These are phyloP conservation scores for Amyloporia xantha DNA, from an alignment of 768 basidiomycete genomes.

Conservation along the genomic window DNA sequence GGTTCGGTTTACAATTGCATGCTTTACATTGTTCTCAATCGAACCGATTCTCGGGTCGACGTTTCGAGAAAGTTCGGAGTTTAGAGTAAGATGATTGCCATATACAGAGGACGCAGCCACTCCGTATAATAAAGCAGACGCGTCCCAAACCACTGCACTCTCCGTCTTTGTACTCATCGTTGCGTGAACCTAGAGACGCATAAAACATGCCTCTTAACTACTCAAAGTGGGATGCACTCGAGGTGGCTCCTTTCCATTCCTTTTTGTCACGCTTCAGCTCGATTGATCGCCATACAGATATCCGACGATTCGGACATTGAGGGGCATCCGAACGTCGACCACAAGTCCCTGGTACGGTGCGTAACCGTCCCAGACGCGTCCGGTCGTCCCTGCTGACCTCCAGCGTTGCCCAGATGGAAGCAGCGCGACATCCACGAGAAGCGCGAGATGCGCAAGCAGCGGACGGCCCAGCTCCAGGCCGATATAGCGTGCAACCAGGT, in stretches of 20 bases:
- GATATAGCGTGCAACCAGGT: conserved; percentile 83
- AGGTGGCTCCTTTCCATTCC: not conserved
- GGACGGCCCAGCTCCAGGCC: conserved; percentile 62
- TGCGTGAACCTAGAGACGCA: too few relatives aligned
- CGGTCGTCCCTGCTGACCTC: not conserved
- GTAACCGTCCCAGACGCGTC: conserved; percentile 14
- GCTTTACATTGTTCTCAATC: too few relatives aligned
- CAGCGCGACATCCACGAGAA: conserved; percentile 99
- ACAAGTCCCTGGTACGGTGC: conserved; percentile 82
- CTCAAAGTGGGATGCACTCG: conserved; percentile 68
- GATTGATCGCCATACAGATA: conserved; percentile 38
- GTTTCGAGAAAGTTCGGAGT: too few relatives aligned
- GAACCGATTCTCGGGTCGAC: too few relatives aligned
- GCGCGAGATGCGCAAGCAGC: conserved; percentile 72
- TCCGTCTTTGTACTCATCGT: too few relatives aligned
- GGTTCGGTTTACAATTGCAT: too few relatives aligned
- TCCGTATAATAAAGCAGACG: too few relatives aligned
- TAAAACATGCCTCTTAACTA: conserved; percentile 91
- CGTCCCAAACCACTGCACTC: too few relatives aligned
- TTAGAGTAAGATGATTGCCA: too few relatives aligned
- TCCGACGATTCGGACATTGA: conserved; percentile 99
- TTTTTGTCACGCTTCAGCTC: not conserved
- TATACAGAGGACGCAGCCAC: too few relatives aligned
- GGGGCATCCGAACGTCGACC: conserved; percentile 96
- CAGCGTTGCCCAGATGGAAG: conserved; percentile 63